Conservation (phyloP, 306 rosid genomes). For the Coriaria nepalensis region DNA sequence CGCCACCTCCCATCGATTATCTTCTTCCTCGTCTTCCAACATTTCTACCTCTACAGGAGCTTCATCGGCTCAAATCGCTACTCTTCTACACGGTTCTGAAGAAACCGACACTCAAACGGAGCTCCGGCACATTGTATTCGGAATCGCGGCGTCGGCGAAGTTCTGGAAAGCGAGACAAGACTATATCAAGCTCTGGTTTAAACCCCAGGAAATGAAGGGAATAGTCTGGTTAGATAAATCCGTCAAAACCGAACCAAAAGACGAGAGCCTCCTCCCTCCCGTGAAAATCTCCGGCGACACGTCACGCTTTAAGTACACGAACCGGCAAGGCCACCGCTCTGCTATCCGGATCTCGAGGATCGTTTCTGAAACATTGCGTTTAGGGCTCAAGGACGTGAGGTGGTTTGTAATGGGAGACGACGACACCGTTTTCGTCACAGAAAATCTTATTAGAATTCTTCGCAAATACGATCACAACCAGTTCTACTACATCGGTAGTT, state of each 20-base stretch:
- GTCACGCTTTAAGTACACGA: conserved; percentile 37
- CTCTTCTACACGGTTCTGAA: conserved; percentile 13
- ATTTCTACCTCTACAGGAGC: not conserved
- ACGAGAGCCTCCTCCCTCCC: conserved; percentile 33
- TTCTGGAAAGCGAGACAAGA: conserved; percentile 66
- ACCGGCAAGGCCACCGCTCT: conserved; percentile 83
- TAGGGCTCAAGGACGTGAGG: conserved; percentile 49
- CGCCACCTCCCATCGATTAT: conserved; percentile 10
- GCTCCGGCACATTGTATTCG: conserved; percentile 60
- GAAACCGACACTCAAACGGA: conserved; percentile 24
- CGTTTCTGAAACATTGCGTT: conserved; percentile 67
- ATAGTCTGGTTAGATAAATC: conserved; percentile 67
- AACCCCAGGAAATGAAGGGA: conserved; percentile 48
- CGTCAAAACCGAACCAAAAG: conserved; percentile 17
- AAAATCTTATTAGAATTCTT: conserved; percentile 49
- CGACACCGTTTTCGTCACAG: conserved; percentile 83
- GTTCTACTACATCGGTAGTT: conserved; percentile 71
- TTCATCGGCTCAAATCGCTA: conserved; percentile 2
- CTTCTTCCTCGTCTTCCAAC: not conserved
- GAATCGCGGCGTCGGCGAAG: conserved; percentile 85
- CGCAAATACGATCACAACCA: conserved; percentile 67
- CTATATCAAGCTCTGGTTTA: conserved; percentile 91
- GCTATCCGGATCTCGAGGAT: conserved; percentile 88
- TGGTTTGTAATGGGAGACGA: conserved; percentile 99
- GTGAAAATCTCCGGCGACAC: conserved; percentile 64